Evolutionary conservation across 768 basidiomycete genomes (phyloP).

Genomic region (Steccherinum ochraceum): DNA sequence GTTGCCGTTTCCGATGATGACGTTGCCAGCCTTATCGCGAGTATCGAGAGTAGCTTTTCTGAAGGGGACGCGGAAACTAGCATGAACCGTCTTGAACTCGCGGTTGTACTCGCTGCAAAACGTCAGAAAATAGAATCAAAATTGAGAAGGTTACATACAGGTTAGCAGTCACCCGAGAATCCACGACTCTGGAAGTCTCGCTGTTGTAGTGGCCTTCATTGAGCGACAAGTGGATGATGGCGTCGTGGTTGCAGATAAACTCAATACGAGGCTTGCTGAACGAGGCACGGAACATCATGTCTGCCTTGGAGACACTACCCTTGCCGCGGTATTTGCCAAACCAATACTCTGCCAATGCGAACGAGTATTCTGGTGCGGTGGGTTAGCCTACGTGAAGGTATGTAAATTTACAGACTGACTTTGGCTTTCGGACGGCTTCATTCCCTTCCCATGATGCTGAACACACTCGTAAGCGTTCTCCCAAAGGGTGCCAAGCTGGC

Average conservation of each 20-base stretch:
- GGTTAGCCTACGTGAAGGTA: neutral
- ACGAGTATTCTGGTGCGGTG: conserved; percentile 6
- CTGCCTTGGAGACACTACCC: neutral
- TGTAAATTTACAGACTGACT: too few relatives aligned
- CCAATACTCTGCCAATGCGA: conserved; percentile 12
- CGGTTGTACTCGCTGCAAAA: conserved; percentile 8
- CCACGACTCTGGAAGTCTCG: conserved; percentile 8
- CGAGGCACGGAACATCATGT: conserved; percentile 14
- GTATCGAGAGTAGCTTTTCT: conserved; percentile 12
- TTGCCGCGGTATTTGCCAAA: conserved; percentile 8
- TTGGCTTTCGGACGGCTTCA: conserved; percentile 8
- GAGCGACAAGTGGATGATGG: conserved; percentile 17
- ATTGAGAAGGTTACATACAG: neutral
- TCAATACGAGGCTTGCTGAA: conserved; percentile 17
- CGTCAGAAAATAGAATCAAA: neutral
- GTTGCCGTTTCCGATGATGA: conserved; percentile 13
- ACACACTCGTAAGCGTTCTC: conserved; percentile 14
- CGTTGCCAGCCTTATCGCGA: conserved; percentile 5
- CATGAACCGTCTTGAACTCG: conserved; percentile 1
- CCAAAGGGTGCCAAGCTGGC: conserved; percentile 14
- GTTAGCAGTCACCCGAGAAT: neutral
- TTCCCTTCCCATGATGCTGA: conserved; percentile 6
- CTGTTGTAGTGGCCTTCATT: conserved; percentile 19
- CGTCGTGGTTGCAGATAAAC: conserved; percentile 27
- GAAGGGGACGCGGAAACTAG: conserved; percentile 18